phyloP scores from a whole-genome alignment of 345 rosid species.

The Melaleuca quinquenervia region DNA sequence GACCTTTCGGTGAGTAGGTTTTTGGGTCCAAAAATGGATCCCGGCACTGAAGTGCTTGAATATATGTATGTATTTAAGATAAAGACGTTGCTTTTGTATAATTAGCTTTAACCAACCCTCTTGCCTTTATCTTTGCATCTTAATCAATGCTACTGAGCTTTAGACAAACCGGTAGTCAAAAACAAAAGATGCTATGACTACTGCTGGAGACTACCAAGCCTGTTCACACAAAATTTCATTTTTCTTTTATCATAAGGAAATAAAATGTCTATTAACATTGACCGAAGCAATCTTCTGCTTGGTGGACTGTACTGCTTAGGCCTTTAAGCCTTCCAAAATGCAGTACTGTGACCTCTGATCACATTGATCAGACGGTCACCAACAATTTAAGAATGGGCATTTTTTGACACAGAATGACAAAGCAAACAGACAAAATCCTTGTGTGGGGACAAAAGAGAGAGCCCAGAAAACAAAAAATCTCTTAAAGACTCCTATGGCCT shows the following conservation, averaged over 20 bases:
- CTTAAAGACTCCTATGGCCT: conserved; percentile 7
- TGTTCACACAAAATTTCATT: background rate
- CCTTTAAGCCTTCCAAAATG: background rate
- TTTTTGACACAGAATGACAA: background rate
- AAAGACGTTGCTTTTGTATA: background rate
- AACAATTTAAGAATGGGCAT: background rate
- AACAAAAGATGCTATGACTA: background rate
- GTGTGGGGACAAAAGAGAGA: conserved; percentile 2
- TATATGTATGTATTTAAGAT: background rate
- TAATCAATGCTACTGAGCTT: conserved; percentile 30
- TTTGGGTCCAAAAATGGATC: background rate
- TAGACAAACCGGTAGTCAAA: conserved; percentile 29
- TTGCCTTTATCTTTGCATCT: conserved; percentile 34
- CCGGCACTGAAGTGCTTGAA: background rate
- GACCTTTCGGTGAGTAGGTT: conserved; percentile 1
- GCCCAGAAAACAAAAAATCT: conserved; percentile 1
- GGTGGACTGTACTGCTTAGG: background rate
- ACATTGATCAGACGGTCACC: conserved; percentile 5
- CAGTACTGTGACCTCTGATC: conserved; percentile 1
- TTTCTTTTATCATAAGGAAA: background rate
- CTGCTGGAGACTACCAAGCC: background rate
- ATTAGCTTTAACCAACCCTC: conserved; percentile 9
- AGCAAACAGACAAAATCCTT: background rate
- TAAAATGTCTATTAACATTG: background rate
- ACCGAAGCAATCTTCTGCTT: background rate